Evolutionary conservation across 2,329 filamentous ascomycete genomes (phyloP).

Genomic region (Cyclaneusma minus): DNA sequence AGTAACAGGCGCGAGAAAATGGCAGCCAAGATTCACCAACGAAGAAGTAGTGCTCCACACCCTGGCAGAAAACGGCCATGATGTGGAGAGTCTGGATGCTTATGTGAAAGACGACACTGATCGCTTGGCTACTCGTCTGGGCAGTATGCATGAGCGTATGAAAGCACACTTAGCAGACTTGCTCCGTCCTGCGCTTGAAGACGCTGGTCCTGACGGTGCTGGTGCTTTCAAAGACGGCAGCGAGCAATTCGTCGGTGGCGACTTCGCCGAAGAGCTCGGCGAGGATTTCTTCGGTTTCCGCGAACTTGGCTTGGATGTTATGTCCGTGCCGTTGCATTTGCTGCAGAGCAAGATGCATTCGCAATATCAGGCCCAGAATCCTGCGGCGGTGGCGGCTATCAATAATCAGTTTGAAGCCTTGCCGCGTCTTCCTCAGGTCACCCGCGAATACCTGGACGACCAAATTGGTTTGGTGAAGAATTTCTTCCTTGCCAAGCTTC

Average conservation of each 20-base stretch:
- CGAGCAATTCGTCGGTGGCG: slow-evolving; percentile 90
- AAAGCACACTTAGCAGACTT: slow-evolving; percentile 86
- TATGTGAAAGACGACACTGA: slow-evolving; percentile 95
- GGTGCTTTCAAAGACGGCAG: slow-evolving; percentile 91
- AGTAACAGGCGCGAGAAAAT: slow-evolving; percentile 21
- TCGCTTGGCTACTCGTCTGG: slow-evolving; percentile 62
- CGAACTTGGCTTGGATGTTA: slow-evolving; percentile 73
- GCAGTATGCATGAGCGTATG: slow-evolving; percentile 84
- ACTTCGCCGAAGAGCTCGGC: slow-evolving; percentile 93
- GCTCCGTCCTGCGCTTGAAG: slow-evolving; percentile 72
- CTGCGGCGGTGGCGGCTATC: slow-evolving; percentile 32
- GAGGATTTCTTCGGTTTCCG: slow-evolving; percentile 99
- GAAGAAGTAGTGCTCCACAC: slow-evolving; percentile 84
- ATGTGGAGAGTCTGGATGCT: slow-evolving; percentile 64
- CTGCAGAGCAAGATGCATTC: slow-evolving; percentile 82
- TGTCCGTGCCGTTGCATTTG: slow-evolving; percentile 86
- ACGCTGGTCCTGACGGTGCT: slow-evolving; percentile 68
- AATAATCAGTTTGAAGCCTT: slow-evolving; percentile 55
- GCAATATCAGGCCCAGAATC: slow-evolving; percentile 63
- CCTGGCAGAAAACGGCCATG: slow-evolving; percentile 68
- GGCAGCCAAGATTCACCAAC: slow-evolving; percentile 55
- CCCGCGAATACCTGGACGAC: slow-evolving; percentile 56
- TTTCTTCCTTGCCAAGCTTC: slow-evolving; percentile 82
- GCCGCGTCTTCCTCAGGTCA: slow-evolving; percentile 60
- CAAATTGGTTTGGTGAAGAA: slow-evolving; percentile 81